Evolutionary conservation across 768 basidiomycete genomes (phyloP), one percentile per base, ranked within the genome.

Genomic region (Tephrocybe sp.): DNA sequence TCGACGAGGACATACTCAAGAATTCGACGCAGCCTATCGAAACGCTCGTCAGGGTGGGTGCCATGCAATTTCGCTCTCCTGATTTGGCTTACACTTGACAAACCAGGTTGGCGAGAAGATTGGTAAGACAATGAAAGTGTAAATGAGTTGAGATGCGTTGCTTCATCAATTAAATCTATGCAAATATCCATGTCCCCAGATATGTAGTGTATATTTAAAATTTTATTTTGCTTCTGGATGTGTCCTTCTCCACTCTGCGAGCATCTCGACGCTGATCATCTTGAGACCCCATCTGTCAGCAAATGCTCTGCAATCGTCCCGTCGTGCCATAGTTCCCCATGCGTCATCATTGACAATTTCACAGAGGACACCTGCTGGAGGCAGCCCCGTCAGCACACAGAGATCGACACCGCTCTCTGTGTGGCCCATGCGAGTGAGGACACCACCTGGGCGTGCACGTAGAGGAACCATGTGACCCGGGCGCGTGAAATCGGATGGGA

Each of bases 381-480:
- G 71, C 46, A 79, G 80, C 39, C 78, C 77, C 3, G 93, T 84
- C 39, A 98, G 73, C 39, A 69, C 66, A 65, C 96, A 98, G 5
- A 99, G 73, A 57, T 99, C 97, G 41, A 96, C 78, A 5, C 82
- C 85, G 42, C 87, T 80, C 66, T 99, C 97, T 0, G 97, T 99
- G 72, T 99, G 97, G 0, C 97, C 97, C 61, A 83, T 84, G 39
- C 97, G 82, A n/a, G 77, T 77, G 49, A 93, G 76, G 3, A 93
- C 86, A 12, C 97, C 97, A 7, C 93, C 93, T 2, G 80, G 74
- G 4, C 86, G 83, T 11, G 92, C 91, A 39, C 95, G 86, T 23
- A 99, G 74, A 20, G 97, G 95, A 0, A 98, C 93, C 77, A 98
- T 79, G 64, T 99, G 97, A 4, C 97, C 97, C 9, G 97, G 97